Evolutionary conservation across 352 stramenopile genomes (phyloP).

Genomic region (Globisporangium echinulatum): DNA sequence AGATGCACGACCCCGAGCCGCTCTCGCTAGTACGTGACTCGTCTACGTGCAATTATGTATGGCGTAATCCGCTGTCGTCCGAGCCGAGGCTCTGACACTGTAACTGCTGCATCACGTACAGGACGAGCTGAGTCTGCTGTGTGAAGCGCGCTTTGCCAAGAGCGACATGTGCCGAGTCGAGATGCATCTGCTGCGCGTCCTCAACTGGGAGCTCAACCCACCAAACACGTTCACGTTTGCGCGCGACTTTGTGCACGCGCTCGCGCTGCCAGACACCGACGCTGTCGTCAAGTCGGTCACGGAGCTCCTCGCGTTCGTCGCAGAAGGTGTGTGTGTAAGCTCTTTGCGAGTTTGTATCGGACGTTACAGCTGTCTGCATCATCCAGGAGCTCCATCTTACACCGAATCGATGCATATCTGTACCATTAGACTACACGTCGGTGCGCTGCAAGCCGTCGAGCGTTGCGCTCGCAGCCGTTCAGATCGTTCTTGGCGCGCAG

Average conservation of each 20-base stretch:
- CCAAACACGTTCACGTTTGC: constrained; percentile 59
- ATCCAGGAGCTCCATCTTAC: not conserved
- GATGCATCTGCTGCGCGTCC: constrained; percentile 39
- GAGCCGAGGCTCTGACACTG: not conserved
- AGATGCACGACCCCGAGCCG: constrained; percentile 66
- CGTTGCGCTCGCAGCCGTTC: constrained; percentile 36
- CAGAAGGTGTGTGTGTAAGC: constrained; percentile 4
- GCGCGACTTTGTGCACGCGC: constrained; percentile 46
- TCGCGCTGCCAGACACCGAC: constrained; percentile 27
- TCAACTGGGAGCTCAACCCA: constrained; percentile 63
- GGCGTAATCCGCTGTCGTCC: no score
- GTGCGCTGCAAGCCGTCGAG: constrained; percentile 33
- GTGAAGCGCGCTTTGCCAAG: constrained; percentile 62
- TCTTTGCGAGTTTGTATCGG: no score
- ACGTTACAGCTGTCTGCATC: not conserved
- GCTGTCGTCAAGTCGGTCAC: constrained; percentile 8
- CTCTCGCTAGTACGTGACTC: constrained; percentile 32
- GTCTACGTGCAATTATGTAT: not conserved
- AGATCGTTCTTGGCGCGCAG: constrained; percentile 25
- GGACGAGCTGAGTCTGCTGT: constrained; percentile 72
- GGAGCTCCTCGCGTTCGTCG: constrained; percentile 11
- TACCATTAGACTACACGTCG: constrained; percentile 10
- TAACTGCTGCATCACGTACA: not conserved
- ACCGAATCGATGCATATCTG: not conserved
- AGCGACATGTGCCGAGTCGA: constrained; percentile 56